These are phyloP conservation scores for Silybum marianum DNA, from an alignment of 129 eudicot species.

Conservation along the genomic window DNA sequence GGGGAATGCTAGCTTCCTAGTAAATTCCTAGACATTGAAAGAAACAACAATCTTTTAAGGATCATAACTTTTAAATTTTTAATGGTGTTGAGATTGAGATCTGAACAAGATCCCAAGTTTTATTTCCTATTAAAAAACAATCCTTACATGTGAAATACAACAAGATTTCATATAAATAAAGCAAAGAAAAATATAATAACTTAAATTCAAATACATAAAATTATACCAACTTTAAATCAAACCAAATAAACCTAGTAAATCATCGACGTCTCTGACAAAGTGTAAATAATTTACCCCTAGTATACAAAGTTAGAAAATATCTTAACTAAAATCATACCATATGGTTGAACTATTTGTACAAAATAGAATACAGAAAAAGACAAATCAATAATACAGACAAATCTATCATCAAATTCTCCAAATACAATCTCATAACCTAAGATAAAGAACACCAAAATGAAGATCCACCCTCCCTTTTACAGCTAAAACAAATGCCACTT, in stretches of 20 bases:
- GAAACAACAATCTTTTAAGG: conserved; percentile 28
- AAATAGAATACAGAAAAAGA: conserved; percentile 13
- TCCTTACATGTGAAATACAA: conserved; percentile 38
- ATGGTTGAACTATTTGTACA: conserved; percentile 29
- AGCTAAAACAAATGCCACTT: not conserved
- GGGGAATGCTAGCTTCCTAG: conserved; percentile 12
- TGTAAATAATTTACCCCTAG: conserved; percentile 3
- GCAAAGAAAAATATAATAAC: not conserved
- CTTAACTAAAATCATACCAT: conserved; percentile 34
- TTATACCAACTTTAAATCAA: not conserved
- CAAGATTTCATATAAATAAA: conserved; percentile 22
- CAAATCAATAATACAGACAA: conserved; percentile 28
- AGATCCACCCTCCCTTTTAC: conserved; percentile 8
- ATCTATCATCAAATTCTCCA: conserved; percentile 16
- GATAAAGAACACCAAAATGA: not conserved
- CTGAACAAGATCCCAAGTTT: conserved; percentile 24
- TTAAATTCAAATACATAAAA: not conserved
- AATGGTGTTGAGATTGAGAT: conserved; percentile 33
- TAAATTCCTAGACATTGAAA: conserved; percentile 20
- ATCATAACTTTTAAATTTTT: conserved; percentile 3
- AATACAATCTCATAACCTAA: conserved; percentile 24
- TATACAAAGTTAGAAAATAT: conserved; percentile 11
- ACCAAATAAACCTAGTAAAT: not conserved
- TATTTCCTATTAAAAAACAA: conserved; percentile 1
- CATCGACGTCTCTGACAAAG: not conserved